Evolutionary conservation across 73 alveolate genomes (phyloP).

Genomic region (Paramecium sonneborni): DNA sequence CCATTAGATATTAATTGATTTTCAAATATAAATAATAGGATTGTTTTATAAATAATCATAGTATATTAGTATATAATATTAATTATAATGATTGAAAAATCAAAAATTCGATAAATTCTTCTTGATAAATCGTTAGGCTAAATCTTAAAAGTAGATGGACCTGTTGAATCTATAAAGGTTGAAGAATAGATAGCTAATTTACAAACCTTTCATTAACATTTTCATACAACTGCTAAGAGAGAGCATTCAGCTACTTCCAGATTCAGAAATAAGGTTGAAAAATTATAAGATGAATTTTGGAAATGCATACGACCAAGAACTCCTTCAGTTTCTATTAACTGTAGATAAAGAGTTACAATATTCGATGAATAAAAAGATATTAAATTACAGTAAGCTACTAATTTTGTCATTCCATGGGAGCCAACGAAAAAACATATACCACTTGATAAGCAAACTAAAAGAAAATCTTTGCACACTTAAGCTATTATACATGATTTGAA

Average conservation of each 20-base stretch:
- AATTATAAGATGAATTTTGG: neutral
- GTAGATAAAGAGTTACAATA: neutral
- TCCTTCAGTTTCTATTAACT: neutral
- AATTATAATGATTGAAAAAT: neutral
- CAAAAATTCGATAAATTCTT: neutral
- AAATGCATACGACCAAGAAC: neutral
- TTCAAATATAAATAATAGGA: too few species aligned
- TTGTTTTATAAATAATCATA: neutral
- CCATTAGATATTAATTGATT: too few species aligned
- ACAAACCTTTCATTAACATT: neutral
- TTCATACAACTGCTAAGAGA: neutral
- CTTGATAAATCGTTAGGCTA: neutral
- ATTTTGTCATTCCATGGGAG: neutral
- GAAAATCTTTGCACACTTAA: neutral
- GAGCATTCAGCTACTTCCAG: neutral
- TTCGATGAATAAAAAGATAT: neutral
- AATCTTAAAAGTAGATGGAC: neutral
- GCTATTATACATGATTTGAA: neutral
- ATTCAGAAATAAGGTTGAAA: neutral
- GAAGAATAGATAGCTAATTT: neutral
- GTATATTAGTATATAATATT: neutral
- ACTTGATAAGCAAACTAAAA: neutral
- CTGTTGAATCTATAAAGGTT: neutral
- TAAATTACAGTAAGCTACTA: neutral
- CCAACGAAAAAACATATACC: neutral